These are phyloP conservation scores for Panicum hallii DNA, from an alignment of 202 grass and related monocot species.

Conservation along the genomic window DNA sequence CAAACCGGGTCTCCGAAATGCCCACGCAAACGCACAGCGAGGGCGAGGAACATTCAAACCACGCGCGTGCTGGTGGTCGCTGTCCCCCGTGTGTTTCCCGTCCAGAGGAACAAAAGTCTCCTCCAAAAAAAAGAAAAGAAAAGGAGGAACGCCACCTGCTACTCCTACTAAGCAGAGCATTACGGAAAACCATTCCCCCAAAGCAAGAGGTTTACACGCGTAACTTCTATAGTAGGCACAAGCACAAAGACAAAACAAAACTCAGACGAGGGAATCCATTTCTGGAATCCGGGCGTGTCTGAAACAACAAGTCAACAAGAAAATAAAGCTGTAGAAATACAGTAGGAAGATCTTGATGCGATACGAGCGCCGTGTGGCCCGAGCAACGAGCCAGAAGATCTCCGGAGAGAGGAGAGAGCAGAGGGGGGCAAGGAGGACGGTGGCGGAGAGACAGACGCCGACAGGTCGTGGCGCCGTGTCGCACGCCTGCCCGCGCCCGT, in stretches of 20 bases:
- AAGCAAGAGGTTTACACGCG: neutral
- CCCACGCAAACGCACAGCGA: constrained; percentile 10
- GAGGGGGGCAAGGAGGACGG: neutral
- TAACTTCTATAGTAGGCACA: too few species aligned
- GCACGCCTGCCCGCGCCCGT: neutral
- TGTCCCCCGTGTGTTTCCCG: constrained; percentile 38
- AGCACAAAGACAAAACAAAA: too few species aligned
- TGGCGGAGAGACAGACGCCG: constrained; percentile 33
- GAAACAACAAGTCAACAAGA: too few species aligned
- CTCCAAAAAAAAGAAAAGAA: neutral
- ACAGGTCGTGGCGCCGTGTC: constrained; percentile 42
- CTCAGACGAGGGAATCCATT: too few species aligned
- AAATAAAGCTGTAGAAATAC: too few species aligned
- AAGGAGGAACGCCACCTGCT: neutral
- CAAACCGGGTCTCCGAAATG: neutral
- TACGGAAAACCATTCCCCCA: neutral
- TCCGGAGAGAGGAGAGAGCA: too few species aligned
- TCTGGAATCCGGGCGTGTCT: too few species aligned
- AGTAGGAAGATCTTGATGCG: too few species aligned
- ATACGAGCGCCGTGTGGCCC: too few species aligned
- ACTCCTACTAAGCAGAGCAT: neutral
- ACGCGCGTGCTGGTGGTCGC: constrained; percentile 23
- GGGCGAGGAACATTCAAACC: constrained; percentile 4
- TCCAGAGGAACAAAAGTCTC: neutral
- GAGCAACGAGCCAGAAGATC: too few species aligned